Conservation (phyloP, 495 filamentous ascomycete species). For the Aspergillus kassunensis region DNA sequence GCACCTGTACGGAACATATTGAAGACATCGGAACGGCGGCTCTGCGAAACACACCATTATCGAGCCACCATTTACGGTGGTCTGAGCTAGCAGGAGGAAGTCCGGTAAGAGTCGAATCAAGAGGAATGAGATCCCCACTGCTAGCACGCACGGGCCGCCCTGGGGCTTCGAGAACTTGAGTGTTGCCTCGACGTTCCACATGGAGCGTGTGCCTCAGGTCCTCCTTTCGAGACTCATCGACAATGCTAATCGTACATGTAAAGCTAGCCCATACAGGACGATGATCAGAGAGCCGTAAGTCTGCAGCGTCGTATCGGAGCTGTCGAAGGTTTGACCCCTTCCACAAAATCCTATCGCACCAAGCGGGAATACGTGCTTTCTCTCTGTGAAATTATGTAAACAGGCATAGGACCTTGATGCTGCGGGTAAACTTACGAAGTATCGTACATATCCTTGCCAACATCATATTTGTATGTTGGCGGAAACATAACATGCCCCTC, state of each 20-base stretch:
- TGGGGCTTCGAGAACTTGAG: constrained; percentile 39
- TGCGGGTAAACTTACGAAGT: constrained; percentile 63
- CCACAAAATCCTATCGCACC: constrained; percentile 90
- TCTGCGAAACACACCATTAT: constrained; percentile 66
- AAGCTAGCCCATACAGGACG: constrained; percentile 89
- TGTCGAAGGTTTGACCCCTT: constrained; percentile 82
- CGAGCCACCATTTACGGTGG: constrained; percentile 89
- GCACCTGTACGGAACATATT: neutral
- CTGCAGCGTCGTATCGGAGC: constrained; percentile 70
- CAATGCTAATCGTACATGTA: constrained; percentile 70
- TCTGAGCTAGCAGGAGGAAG: constrained; percentile 90
- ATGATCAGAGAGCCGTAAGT: constrained; percentile 87
- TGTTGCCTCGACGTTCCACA: constrained; percentile 55
- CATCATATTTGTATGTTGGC: constrained; percentile 94
- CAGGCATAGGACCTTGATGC: neutral
- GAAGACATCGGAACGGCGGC: constrained; percentile 1
- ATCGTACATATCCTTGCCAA: constrained; percentile 84
- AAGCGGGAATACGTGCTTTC: constrained; percentile 90
- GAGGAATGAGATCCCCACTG: constrained; percentile 65
- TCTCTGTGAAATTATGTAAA: constrained; percentile 51
- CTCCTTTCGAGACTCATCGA: constrained; percentile 71
- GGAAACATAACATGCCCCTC: constrained; percentile 80
- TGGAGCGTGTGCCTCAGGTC: constrained; percentile 69
- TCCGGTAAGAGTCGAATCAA: constrained; percentile 71
- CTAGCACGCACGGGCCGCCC: constrained; percentile 44